Conservation (phyloP, 2,329 filamentous ascomycete genomes). For the Diaporthe ilicicola region DNA sequence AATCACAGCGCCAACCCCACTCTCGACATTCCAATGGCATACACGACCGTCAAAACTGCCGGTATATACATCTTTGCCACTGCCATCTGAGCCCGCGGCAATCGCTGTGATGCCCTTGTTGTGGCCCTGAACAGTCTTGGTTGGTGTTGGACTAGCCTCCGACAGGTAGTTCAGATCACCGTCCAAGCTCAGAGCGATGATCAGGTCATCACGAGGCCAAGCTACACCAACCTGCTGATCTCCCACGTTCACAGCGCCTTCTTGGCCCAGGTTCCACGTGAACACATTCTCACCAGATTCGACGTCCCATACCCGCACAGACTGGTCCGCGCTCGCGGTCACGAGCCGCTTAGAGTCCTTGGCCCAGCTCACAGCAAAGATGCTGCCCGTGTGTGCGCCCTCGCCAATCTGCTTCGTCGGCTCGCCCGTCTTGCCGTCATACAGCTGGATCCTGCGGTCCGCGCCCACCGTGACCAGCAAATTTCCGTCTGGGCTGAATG, state of each 20-base stretch:
- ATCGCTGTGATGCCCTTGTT: slow-evolving; percentile 90
- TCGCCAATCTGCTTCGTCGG: slow-evolving; percentile 79
- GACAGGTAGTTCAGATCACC: slow-evolving; percentile 91
- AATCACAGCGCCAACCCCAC: slow-evolving; percentile 73
- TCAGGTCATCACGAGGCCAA: slow-evolving; percentile 86
- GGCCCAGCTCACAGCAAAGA: slow-evolving; percentile 91
- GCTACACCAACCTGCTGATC: slow-evolving; percentile 96
- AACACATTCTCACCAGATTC: slow-evolving; percentile 80
- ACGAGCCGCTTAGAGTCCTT: slow-evolving; percentile 86
- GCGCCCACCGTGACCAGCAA: slow-evolving; percentile 87
- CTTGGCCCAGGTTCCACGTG: slow-evolving; percentile 84
- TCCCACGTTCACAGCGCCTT: slow-evolving; percentile 74
- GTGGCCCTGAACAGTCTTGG: slow-evolving; percentile 82
- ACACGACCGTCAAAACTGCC: slow-evolving; percentile 93
- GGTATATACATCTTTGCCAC: slow-evolving; percentile 77
- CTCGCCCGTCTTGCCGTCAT: slow-evolving; percentile 95
- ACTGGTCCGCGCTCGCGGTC: slow-evolving; percentile 93
- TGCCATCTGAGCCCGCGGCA: slow-evolving; percentile 61
- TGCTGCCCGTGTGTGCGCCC: slow-evolving; percentile 88
- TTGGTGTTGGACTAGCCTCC: slow-evolving; percentile 74
- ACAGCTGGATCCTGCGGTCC: slow-evolving; percentile 92
- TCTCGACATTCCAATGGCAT: slow-evolving; percentile 81
- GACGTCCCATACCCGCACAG: slow-evolving; percentile 92
- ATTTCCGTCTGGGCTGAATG: slow-evolving; percentile 88
- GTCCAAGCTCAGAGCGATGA: slow-evolving; percentile 88